phyloP scores from a whole-genome alignment of 2,329 filamentous ascomycete species.

The Colletotrichum sp. region DNA sequence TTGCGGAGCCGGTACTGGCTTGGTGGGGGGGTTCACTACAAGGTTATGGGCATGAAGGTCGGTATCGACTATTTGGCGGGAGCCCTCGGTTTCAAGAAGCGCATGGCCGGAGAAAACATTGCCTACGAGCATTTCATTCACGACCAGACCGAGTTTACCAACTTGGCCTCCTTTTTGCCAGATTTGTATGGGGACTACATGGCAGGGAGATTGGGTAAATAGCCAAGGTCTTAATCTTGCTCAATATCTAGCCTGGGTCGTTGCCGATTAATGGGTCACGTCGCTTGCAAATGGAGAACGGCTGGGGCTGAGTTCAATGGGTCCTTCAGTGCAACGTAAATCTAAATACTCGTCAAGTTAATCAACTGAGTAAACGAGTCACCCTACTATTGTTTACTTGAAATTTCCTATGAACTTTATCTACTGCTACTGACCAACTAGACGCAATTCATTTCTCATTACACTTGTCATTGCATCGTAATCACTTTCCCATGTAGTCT shows the following conservation, averaged over 20 bases:
- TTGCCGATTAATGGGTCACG: not conserved
- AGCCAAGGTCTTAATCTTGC: not conserved
- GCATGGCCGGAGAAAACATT: constrained; percentile 5
- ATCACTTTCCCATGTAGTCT: not conserved
- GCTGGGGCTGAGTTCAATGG: not conserved
- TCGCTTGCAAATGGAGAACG: not conserved
- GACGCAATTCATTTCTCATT: not conserved
- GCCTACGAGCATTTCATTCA: constrained; percentile 18
- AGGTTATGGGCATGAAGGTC: constrained; percentile 3
- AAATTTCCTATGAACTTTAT: not conserved
- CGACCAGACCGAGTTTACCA: constrained; percentile 17
- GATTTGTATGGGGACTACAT: constrained; percentile 1
- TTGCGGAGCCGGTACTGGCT: constrained; percentile 15
- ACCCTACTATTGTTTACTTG: not conserved
- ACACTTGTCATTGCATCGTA: not conserved
- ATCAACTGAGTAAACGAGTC: not conserved
- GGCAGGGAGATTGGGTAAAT: not conserved
- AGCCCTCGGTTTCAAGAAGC: constrained; percentile 1
- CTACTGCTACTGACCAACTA: not conserved
- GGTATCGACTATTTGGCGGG: constrained; percentile 13
- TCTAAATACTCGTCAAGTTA: not conserved
- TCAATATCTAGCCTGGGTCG: not conserved
- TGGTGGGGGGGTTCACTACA: constrained; percentile 9
- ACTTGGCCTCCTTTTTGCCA: constrained; percentile 8
- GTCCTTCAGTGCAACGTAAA: not conserved